A percentile compares a stretch with the other conserved stretches of the same genome.
Conservation (phyloP, 2,329 filamentous ascomycete species). For the Torrubiella hemipterigena region DNA sequence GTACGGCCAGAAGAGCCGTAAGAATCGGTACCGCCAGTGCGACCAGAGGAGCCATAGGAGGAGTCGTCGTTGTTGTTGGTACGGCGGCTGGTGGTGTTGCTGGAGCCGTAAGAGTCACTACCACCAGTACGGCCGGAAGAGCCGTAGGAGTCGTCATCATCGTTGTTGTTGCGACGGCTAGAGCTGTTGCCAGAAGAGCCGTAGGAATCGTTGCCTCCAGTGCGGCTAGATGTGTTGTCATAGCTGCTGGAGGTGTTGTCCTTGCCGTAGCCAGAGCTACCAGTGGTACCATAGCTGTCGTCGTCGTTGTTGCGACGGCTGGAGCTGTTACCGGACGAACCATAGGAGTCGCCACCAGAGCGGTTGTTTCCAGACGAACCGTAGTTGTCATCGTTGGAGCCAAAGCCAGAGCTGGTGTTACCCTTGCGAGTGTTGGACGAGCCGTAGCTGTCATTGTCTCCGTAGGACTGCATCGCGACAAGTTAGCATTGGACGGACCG, state of each 20-base stretch:
- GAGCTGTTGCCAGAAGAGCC: slow-evolving; percentile 6
- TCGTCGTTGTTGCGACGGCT: slow-evolving; percentile 4
- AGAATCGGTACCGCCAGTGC: slow-evolving; percentile 2
- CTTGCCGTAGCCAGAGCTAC: slow-evolving; percentile 1
- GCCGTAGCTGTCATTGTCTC: slow-evolving; percentile 4
- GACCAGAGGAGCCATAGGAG: slow-evolving; percentile 1
- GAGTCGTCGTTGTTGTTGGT: slow-evolving; percentile 4
- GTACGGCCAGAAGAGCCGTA: slow-evolving; percentile 2
- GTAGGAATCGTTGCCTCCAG: slow-evolving; percentile 8
- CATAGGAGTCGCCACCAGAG: slow-evolving; percentile 9
- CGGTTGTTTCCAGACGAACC: slow-evolving; percentile 12
- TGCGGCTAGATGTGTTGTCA: slow-evolving; percentile 1
- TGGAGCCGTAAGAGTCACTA: slow-evolving; percentile 8
- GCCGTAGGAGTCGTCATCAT: slow-evolving; percentile 11
- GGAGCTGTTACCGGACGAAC: slow-evolving; percentile 5
- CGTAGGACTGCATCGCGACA: too few species aligned
- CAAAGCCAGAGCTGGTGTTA: too few species aligned
- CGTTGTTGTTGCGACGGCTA: slow-evolving; percentile 5
- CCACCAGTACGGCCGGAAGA: slow-evolving; percentile 8
- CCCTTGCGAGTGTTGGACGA: slow-evolving; percentile 4
- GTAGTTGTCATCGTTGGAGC: slow-evolving; percentile 9
- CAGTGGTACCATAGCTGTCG: slow-evolving; percentile 1
- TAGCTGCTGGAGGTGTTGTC: too few species aligned
- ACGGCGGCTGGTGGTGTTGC: slow-evolving; percentile 26
- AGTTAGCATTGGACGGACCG: neutral